Evolutionary conservation across 1,284 basidiomycete species (phyloP), one percentile per base, ranked within the genome.

Genomic region (Malassezia slooffiae): DNA sequence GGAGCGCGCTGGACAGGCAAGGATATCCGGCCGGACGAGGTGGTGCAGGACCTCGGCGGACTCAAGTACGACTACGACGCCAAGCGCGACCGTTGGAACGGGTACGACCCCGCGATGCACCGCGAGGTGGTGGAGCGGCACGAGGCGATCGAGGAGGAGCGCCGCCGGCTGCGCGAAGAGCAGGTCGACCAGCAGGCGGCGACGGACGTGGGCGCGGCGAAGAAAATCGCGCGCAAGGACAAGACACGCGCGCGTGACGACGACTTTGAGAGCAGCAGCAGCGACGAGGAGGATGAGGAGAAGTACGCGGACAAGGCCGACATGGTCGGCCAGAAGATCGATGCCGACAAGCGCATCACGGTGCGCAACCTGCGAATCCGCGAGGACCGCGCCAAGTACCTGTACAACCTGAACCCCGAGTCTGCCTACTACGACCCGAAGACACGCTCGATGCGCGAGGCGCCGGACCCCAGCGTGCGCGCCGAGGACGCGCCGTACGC

Each of bases 361-460:
- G 89, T 97, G 43, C 82, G 93, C 57, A 97, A 99, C 72, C 74
- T 99, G 63, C 85, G 93, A 73, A 97, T 99, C 60, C 82, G 93
- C 67, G 93, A 99, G 73, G 93, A 99, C 70, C 95, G 91, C 1
- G 93, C 93, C 13, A 99, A 99, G 72, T 99, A 99, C 62, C 79
- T 99, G 59, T 84, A 95, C 73, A 97, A 97, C 71, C 73, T 99
- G 70, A 88, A 96, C 70, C 83, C 85, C 4, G 81, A 87, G 1
- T 90, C 85, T 60, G 91, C 93, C 10, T 93, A 97, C 75, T 99
- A 99, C 69, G 93, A 99, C 67, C 93, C 93, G 37, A 99, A 99
- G 75, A 97, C 93, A 20, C 82, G 93, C 56, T 93, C 91, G 3
- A 99, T 99, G 93, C 84, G 93, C 71, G 91, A 97, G 65, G 90